Evolutionary conservation across 768 basidiomycete genomes (phyloP), one percentile per base, ranked within the genome.

Genomic region (Russula vinacea): DNA sequence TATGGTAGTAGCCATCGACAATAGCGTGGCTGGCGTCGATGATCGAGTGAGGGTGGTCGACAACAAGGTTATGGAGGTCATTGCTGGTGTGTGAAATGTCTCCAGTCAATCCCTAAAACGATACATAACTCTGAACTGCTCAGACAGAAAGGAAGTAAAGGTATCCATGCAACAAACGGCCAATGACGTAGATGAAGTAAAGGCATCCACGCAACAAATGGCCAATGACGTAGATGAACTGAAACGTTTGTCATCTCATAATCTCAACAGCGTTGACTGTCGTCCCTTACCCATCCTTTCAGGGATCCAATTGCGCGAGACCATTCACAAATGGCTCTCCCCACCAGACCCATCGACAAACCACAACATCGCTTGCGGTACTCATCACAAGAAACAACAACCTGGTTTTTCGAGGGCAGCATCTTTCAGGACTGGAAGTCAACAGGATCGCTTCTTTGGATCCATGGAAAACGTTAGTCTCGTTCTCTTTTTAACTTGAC

Each of bases 391-490:
- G 16, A 32, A 16, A 35, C 47, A 4, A 22, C 60, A 14, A 26
- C 40, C 0, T 61, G 60, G 60, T 54, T 61, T 10, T 14, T 45
- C 19, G n/a, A 53, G 45, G 42, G 42, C 2, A 37, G n/a, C 19
- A 37, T 24, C 10, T 53, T 45, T 29, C 16, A 45, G 1, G 16
- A 35, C 1, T 61, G 60, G 60, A 45, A 54, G 11, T 35, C 33
- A 8, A 24, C 16, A 2, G 40, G 29, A 9, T 33, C 59, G 3
- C 37, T 62, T 3, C 19, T 56, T 8, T 62, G 55, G 54, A 42
- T 62, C 2, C 45, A 56, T 5, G 62, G 62, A 42, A 56, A 56
- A 17, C 53, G 62, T 62, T 26, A 2, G 61, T 52, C n/a, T 16
- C 17, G 7, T 33, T 9, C 13, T 7, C 2, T 14, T 11, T n/a